These are phyloP conservation scores for Kluyveromyces wickerhamii DNA, from an alignment of 805 yeast genomes.

Conservation along the genomic window DNA sequence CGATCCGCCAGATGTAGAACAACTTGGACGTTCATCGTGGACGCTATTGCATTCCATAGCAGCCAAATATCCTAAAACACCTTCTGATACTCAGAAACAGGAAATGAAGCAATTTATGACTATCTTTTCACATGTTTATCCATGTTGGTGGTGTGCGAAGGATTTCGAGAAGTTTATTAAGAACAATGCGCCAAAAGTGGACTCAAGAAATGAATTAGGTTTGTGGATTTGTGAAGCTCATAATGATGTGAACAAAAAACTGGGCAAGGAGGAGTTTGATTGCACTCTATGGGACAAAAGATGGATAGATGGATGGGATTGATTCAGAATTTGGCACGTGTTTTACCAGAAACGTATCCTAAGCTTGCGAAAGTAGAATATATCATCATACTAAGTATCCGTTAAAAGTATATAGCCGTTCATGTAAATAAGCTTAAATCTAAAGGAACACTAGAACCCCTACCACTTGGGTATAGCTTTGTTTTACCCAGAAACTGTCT, in stretches of 20 bases:
- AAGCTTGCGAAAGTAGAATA: no score
- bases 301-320: slow-evolving; percentile 93
- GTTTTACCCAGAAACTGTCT: slow-evolving; percentile 61
- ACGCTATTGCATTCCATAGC: slow-evolving; percentile 85
- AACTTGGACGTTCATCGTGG: slow-evolving; percentile 85
- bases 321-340: no score
- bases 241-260: slow-evolving; percentile 79
- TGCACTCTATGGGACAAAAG: slow-evolving; percentile 87
- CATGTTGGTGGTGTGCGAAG: slow-evolving; percentile 88
- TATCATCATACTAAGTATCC: no score
- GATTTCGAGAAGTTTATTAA: slow-evolving; percentile 65
- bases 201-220: slow-evolving; percentile 71
- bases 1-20: slow-evolving; percentile 82
- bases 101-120: slow-evolving; percentile 66
- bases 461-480: slow-evolving; percentile 89
- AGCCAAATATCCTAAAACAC: slow-evolving; percentile 73
- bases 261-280: slow-evolving; percentile 81
- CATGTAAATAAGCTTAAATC: slow-evolving; percentile 39
- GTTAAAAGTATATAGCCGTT: no score
- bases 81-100: slow-evolving; percentile 51
- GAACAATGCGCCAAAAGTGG: slow-evolving; percentile 46
- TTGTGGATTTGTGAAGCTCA: slow-evolving; percentile 94
- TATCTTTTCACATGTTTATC: slow-evolving; percentile 73
- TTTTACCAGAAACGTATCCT: no score
- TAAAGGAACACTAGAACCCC: slow-evolving; percentile 87